Percentiles rank a stretch among this genome's conserved stretches.
Conservation (phyloP, 1,284 basidiomycete species). For the Rhodotorula sp. region DNA sequence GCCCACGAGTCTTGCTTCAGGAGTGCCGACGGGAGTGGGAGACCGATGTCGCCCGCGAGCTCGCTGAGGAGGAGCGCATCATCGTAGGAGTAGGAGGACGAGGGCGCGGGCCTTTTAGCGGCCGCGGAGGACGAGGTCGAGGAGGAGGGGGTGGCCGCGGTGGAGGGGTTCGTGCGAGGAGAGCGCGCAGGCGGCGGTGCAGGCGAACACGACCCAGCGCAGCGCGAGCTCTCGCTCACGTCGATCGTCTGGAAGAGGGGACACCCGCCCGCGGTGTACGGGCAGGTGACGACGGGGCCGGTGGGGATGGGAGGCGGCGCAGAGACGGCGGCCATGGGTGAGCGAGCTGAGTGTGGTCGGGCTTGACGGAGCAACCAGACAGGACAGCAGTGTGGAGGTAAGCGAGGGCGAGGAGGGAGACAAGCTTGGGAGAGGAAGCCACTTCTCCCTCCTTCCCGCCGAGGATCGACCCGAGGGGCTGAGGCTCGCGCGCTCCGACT, state of each 20-base stretch:
- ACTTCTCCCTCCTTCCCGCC: no score
- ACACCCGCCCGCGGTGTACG: conserved; percentile 32
- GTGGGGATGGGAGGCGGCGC: neutral
- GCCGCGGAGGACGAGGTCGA: neutral
- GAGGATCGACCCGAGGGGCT: no score
- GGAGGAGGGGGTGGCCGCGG: neutral
- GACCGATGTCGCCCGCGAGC: neutral
- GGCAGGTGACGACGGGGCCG: conserved; percentile 1
- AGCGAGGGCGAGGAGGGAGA: neutral
- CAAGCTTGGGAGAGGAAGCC: no score
- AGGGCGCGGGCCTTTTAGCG: neutral
- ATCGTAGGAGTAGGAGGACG: neutral
- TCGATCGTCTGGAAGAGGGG: conserved; percentile 32
- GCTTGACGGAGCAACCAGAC: no score
- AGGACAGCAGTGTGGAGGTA: neutral
- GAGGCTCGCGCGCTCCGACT: no score
- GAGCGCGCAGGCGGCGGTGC: neutral
- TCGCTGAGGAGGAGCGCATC: conserved; percentile 10
- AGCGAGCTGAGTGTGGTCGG: neutral
- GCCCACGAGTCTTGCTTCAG: conserved; percentile 5
- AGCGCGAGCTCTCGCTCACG: neutral
- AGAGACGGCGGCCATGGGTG: neutral
- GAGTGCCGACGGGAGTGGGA: conserved; percentile 4
- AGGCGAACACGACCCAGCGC: conserved; percentile 20
- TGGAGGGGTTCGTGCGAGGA: neutral